Evolutionary conservation across 805 yeast genomes (phyloP).

Genomic region (Cyberlindnera mycetangii): DNA sequence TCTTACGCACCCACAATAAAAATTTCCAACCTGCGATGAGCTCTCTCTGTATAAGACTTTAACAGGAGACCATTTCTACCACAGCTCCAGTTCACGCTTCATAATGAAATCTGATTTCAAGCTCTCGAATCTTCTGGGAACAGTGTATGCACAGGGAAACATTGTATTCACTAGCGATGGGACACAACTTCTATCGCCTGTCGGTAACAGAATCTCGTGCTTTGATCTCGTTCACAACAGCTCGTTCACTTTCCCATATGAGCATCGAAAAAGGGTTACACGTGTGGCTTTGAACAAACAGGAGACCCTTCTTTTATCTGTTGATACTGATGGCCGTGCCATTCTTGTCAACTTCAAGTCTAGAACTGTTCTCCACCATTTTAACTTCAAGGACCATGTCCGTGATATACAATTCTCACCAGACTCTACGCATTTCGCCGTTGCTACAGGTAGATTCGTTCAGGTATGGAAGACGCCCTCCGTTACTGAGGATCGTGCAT

Average conservation of each 20-base stretch:
- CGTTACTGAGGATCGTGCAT: constrained; percentile 77
- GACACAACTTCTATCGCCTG: constrained; percentile 78
- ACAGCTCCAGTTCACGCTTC: too few relatives aligned
- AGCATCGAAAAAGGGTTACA: constrained; percentile 82
- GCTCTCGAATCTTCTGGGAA: constrained; percentile 87
- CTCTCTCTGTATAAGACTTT: neutral
- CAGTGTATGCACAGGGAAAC: constrained; percentile 94
- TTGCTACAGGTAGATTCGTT: constrained; percentile 75
- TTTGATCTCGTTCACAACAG: constrained; percentile 83
- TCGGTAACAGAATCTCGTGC: constrained; percentile 87
- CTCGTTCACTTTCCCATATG: constrained; percentile 87
- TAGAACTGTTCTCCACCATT: constrained; percentile 85
- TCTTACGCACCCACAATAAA: neutral
- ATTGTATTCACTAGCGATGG: constrained; percentile 85
- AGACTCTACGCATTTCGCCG: constrained; percentile 83
- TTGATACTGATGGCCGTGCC: constrained; percentile 92
- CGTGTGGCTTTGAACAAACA: constrained; percentile 81
- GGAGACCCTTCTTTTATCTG: constrained; percentile 73
- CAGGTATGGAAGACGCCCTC: constrained; percentile 95
- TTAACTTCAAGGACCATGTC: constrained; percentile 84
- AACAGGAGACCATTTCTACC: too few relatives aligned
- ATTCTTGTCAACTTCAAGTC: constrained; percentile 82
- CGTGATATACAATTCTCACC: constrained; percentile 79
- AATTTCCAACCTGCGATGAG: constrained; percentile 6
- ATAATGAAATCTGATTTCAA: constrained; percentile 82